phyloP scores from a whole-genome alignment of 2,329 filamentous ascomycete genomes.

The Xylariaceae sp. region DNA sequence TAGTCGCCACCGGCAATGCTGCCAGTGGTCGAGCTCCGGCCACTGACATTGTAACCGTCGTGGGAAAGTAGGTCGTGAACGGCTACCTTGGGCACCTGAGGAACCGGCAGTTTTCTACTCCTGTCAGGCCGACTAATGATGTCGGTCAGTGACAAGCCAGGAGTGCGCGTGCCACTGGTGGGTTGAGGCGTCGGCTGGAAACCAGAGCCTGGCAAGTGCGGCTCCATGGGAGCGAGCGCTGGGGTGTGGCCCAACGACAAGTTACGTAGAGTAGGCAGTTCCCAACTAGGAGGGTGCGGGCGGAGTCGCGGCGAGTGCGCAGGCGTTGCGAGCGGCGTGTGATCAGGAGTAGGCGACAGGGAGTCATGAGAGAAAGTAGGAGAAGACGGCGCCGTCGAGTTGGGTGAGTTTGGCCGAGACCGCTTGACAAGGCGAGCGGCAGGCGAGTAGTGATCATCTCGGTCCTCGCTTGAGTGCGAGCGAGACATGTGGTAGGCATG shows the following conservation, averaged over 20 bases:
- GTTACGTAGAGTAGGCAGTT: slow-evolving; percentile 78
- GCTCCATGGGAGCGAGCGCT: slow-evolving; percentile 55
- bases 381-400: slow-evolving; percentile 91
- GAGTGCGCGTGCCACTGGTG: slow-evolving; percentile 38
- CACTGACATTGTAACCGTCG: slow-evolving; percentile 63
- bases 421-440: slow-evolving; percentile 72
- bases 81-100: slow-evolving; percentile 82
- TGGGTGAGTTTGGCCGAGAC: slow-evolving; percentile 87
- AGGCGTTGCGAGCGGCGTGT: slow-evolving; percentile 96
- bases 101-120: slow-evolving; percentile 82
- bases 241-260: slow-evolving; percentile 52
- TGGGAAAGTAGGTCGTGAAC: slow-evolving; percentile 74
- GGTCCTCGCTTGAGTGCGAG: slow-evolving; percentile 74
- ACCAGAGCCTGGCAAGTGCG: slow-evolving; percentile 44
- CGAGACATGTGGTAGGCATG: slow-evolving; percentile 93
- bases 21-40: slow-evolving; percentile 69
- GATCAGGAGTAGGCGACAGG: slow-evolving; percentile 88
- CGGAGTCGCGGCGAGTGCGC: slow-evolving; percentile 89
- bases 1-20: slow-evolving; percentile 71
- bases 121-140: slow-evolving; percentile 89
- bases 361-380: slow-evolving; percentile 96
- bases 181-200: slow-evolving; percentile 40
- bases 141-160: slow-evolving; percentile 78
- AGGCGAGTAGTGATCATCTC: slow-evolving; percentile 70
- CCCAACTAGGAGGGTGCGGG: slow-evolving; percentile 65